phyloP scores from a whole-genome alignment of 176 grass and related monocot species.

The Oryza australiensis region DNA sequence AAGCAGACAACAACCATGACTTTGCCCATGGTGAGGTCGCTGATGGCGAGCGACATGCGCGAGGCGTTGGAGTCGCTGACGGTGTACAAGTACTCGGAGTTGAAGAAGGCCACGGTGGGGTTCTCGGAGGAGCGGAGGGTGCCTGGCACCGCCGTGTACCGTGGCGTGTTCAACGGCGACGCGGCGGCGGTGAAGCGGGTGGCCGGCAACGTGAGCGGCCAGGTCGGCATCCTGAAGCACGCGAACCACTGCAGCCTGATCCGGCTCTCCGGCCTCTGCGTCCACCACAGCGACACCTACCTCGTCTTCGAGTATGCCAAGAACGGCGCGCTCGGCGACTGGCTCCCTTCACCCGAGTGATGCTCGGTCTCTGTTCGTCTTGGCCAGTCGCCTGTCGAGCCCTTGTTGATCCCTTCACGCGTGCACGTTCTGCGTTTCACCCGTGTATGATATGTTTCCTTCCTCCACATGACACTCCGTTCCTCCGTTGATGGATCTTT shows the following conservation, averaged over 20 bases:
- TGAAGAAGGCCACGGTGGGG: conserved; percentile 60
- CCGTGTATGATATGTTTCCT: too few relatives aligned
- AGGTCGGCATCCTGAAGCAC: conserved; percentile 71
- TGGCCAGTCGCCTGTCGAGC: too few relatives aligned
- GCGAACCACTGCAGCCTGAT: conserved; percentile 73
- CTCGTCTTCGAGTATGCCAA: conserved; percentile 71
- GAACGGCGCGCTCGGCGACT: conserved; percentile 71
- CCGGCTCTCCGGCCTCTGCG: conserved; percentile 72
- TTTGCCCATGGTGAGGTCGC: not conserved
- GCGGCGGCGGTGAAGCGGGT: conserved; percentile 67
- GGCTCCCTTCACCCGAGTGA: conserved; percentile 38
- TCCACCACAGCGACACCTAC: conserved; percentile 70
- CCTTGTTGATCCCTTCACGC: too few relatives aligned
- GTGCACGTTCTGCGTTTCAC: too few relatives aligned
- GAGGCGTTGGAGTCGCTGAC: conserved; percentile 58
- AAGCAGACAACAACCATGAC: conserved; percentile 19
- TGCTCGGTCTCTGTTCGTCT: too few relatives aligned
- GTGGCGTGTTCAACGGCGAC: conserved; percentile 75
- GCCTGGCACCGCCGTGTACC: conserved; percentile 55
- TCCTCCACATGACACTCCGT: too few relatives aligned
- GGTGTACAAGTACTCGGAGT: conserved; percentile 62
- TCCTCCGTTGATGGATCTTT: too few relatives aligned
- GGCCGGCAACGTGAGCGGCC: conserved; percentile 61
- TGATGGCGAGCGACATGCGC: conserved; percentile 47
- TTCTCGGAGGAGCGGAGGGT: conserved; percentile 60